These are phyloP conservation scores for Neopestalotiopsis sp. DNA, from an alignment of 2,329 filamentous ascomycete species.

Conservation along the genomic window DNA sequence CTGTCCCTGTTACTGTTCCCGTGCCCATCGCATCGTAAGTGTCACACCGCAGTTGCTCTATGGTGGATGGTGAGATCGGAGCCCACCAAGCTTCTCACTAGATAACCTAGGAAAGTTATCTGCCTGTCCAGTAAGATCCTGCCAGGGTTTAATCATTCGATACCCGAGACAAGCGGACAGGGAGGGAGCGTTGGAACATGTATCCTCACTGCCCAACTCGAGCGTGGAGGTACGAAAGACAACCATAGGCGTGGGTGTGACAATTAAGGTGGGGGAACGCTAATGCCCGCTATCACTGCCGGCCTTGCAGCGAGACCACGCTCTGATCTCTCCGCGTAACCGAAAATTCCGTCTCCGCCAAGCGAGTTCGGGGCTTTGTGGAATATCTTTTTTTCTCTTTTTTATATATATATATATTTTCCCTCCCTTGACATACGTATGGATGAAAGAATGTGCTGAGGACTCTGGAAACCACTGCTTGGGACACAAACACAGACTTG, in stretches of 20 bases:
- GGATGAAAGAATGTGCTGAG: too few species aligned
- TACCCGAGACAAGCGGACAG: constrained; percentile 10
- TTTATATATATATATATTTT: too few species aligned
- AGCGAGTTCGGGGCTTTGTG: background rate
- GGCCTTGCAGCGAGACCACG: background rate
- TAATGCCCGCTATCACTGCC: background rate
- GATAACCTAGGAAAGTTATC: constrained; percentile 1
- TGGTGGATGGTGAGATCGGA: background rate
- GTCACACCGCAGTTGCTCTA: constrained; percentile 6
- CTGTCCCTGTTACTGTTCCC: constrained; percentile 16
- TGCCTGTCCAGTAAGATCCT: background rate
- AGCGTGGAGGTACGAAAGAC: background rate
- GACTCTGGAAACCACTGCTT: too few species aligned
- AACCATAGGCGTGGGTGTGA: background rate
- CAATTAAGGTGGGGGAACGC: background rate
- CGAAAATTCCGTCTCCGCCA: background rate
- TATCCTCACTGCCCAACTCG: background rate
- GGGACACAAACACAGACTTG: too few species aligned
- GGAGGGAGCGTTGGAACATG: background rate
- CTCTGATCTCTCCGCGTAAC: background rate
- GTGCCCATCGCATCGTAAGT: constrained; percentile 14
- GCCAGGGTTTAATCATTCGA: constrained; percentile 10
- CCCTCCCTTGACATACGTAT: too few species aligned
- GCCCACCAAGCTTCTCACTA: background rate
- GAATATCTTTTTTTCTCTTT: too few species aligned